phyloP scores from a whole-genome alignment of 257 asterid genomes.

The Misopates orontium region DNA sequence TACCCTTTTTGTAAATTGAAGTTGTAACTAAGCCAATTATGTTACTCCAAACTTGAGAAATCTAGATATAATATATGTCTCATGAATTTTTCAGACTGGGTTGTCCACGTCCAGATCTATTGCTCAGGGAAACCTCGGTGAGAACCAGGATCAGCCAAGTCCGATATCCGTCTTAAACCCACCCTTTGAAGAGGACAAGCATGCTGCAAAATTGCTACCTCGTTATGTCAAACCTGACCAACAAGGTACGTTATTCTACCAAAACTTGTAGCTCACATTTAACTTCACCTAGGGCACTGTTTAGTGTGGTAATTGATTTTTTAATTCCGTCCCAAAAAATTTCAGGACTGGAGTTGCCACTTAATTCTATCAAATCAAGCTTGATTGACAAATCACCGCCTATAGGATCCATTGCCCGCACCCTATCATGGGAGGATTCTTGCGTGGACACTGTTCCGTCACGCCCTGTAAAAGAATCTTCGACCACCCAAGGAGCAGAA shows the following conservation, averaged over 20 bases:
- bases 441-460: conserved; percentile 67
- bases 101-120: conserved; percentile 29
- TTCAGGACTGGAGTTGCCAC: conserved; percentile 57
- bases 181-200: conserved; percentile 69
- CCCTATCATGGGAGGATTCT: conserved; percentile 68
- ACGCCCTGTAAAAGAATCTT: conserved; percentile 46
- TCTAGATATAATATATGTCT: no score
- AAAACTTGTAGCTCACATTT: neutral
- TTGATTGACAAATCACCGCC: conserved; percentile 98
- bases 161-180: conserved; percentile 82
- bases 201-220: conserved; percentile 40
- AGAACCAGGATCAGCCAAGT: conserved; percentile 91
- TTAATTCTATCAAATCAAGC: conserved; percentile 49
- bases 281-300: neutral
- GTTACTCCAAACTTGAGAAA: neutral
- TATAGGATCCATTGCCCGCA: conserved; percentile 87
- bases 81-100: neutral
- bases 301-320: conserved; percentile 9
- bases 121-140: conserved; percentile 47
- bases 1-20: neutral
- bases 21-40: neutral
- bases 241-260: conserved; percentile 43
- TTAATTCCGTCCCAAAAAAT: conserved; percentile 5
- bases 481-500: conserved; percentile 42
- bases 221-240: conserved; percentile 40